Conservation (phyloP, 2,329 filamentous ascomycete genomes). For the Cryphonectria parasitica region DNA sequence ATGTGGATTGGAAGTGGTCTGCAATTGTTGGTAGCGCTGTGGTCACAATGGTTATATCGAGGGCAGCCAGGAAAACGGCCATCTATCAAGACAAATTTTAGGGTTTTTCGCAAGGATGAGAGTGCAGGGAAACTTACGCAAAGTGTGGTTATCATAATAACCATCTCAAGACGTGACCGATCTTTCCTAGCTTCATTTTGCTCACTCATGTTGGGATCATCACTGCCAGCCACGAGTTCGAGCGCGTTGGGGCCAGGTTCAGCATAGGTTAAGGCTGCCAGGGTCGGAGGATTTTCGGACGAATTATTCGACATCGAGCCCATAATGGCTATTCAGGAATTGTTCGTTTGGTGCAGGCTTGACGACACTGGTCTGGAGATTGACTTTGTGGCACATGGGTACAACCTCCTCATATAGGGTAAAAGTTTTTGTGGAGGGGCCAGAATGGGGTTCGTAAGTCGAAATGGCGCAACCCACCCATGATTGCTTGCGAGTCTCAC, state of each 20-base stretch:
- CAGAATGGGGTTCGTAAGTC: background rate
- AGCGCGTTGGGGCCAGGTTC: background rate
- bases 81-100: background rate
- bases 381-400: background rate
- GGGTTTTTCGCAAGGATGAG: background rate
- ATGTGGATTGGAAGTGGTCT: slow-evolving; percentile 50
- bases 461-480: background rate
- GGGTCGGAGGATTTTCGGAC: background rate
- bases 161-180: background rate
- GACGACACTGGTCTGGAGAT: background rate
- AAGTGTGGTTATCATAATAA: background rate
- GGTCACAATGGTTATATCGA: slow-evolving; percentile 49
- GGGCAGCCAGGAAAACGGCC: slow-evolving; percentile 32
- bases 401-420: background rate
- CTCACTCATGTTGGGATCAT: background rate
- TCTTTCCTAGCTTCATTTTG: too few relatives aligned
- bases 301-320: background rate
- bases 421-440: background rate
- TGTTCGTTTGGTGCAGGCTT: background rate
- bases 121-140: background rate
- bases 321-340: background rate
- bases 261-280: background rate
- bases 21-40: slow-evolving; percentile 55
- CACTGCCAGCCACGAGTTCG: background rate
- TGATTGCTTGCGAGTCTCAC: background rate